phyloP scores from a whole-genome alignment of 768 basidiomycete species.

The Tulasnella sp. region DNA sequence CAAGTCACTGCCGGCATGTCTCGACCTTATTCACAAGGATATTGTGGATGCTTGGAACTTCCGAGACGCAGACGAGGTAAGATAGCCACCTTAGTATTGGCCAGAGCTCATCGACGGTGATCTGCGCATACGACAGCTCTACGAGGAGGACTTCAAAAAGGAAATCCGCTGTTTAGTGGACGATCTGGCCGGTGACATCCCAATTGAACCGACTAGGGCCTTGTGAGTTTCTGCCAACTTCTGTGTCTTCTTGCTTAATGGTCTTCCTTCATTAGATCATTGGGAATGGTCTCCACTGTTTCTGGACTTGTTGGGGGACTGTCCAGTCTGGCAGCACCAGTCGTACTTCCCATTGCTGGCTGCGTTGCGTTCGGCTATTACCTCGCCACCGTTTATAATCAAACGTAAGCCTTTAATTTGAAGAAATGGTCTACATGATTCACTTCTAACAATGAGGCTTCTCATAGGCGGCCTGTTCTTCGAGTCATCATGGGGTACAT shows the following conservation, averaged over 20 bases:
- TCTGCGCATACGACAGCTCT: no score
- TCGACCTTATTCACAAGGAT: slow-evolving; percentile 20
- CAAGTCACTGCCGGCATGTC: slow-evolving; percentile 16
- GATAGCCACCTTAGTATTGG: not conserved
- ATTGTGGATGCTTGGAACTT: slow-evolving; percentile 26
- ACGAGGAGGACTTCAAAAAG: not conserved
- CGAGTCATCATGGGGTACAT: no score
- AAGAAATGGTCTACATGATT: no score
- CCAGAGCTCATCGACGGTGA: no score
- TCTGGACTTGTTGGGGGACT: not conserved
- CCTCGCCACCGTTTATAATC: not conserved
- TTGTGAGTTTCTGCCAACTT: not conserved
- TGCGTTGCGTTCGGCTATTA: not conserved
- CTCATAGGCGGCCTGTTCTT: no score
- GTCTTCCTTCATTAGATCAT: no score
- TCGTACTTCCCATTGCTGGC: not conserved
- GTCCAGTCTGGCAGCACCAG: not conserved
- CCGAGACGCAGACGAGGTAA: not conserved
- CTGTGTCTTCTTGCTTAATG: no score
- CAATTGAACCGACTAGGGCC: not conserved
- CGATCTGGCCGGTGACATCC: not conserved
- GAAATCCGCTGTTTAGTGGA: not conserved
- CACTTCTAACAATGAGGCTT: no score
- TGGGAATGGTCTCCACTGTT: not conserved
- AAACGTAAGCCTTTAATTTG: no score